Evolutionary conservation across 1,284 basidiomycete genomes (phyloP).

Genomic region (Ustanciosporium gigantosporum): DNA sequence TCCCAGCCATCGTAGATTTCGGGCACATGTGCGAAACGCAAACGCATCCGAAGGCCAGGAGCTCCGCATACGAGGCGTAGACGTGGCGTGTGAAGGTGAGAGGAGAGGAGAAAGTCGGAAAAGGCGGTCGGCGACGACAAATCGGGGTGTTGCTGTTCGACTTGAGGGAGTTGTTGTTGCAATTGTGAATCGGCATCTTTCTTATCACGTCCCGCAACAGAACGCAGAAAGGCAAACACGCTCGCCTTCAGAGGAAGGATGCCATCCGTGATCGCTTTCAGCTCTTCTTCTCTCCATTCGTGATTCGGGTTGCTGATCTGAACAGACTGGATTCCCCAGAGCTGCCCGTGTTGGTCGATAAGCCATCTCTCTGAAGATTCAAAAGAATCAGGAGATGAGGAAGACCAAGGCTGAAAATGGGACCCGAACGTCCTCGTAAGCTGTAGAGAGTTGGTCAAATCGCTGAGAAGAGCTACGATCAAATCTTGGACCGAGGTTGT

Average conservation of each 20-base stretch:
- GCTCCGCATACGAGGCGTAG: slow-evolving; percentile 71
- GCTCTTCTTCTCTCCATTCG: slow-evolving; percentile 42
- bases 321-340: slow-evolving; percentile 43
- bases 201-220: slow-evolving; percentile 68
- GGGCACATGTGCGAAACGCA: slow-evolving; percentile 73
- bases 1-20: slow-evolving; percentile 70
- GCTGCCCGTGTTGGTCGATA: slow-evolving; percentile 33
- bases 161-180: slow-evolving; percentile 64
- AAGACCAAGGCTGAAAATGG: slow-evolving; percentile 33
- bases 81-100: slow-evolving; percentile 71
- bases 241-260: slow-evolving; percentile 21
- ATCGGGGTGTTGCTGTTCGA: slow-evolving; percentile 77
- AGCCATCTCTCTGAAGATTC: slow-evolving; percentile 41
- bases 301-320: slow-evolving; percentile 30
- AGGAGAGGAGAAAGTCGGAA: slow-evolving; percentile 73
- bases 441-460: slow-evolving; percentile 21
- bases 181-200: slow-evolving; percentile 68
- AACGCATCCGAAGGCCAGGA: slow-evolving; percentile 67
- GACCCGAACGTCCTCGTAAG: slow-evolving; percentile 41
- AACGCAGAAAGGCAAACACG: slow-evolving; percentile 66
- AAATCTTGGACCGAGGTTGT: slow-evolving; percentile 28
- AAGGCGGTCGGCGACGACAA: slow-evolving; percentile 27
- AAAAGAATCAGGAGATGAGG: slow-evolving; percentile 20
- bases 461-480: slow-evolving; percentile 35
- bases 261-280: slow-evolving; percentile 34